Base-by-base conservation (phyloP, 768 basidiomycete species). In the Tricholoma sp. region DNA sequence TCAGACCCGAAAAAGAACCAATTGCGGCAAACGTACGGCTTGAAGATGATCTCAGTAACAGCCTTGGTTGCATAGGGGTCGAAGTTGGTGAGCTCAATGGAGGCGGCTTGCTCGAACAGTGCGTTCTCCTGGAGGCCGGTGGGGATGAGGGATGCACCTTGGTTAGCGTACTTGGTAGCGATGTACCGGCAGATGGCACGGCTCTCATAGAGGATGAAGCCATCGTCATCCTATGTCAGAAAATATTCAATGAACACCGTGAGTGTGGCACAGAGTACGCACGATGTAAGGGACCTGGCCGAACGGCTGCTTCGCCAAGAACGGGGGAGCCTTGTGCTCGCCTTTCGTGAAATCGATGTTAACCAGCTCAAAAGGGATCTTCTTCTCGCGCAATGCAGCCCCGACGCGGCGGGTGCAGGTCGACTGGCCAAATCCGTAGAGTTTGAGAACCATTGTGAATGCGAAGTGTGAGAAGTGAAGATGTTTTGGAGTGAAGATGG, bases 101-200 rank as follows among this genome's bases (percentile, higher is more conserved):
- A 79, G 11, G 67, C 73, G 4, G 72, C 72, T 54, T 73, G 71
- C 57, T 74, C 73, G 61, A 77, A 76, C 14, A 72, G 56, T 11
- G 72, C 75, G n/a, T 59, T 46, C 21, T 67, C 64, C 52, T 76
- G 67, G 35, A 62, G 47, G 31, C 66, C 67, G 11, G 69, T 67
- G 8, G 83, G 83, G 37, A 81, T 65, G 34, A 84, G 72, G 16
- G 63, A 46, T 6, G 74, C 70, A 43, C 79, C 79, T 60, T 80
- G 74, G 50, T 64, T 56, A 1, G 73, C 64, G 59, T 83, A 78
- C 63, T 82, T 83, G 50, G 64, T 64, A 43, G 71, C 74, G 62
- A 84, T 57, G 66, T 84, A 86, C 18, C 80, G 78, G 27, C 63
- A 63, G 54, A 85, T 83, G 0, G 82, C 82, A 43, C 81, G 80